These are phyloP conservation scores for Colletotrichum sublineola DNA, from an alignment of 2,329 filamentous ascomycete genomes.

Conservation along the genomic window DNA sequence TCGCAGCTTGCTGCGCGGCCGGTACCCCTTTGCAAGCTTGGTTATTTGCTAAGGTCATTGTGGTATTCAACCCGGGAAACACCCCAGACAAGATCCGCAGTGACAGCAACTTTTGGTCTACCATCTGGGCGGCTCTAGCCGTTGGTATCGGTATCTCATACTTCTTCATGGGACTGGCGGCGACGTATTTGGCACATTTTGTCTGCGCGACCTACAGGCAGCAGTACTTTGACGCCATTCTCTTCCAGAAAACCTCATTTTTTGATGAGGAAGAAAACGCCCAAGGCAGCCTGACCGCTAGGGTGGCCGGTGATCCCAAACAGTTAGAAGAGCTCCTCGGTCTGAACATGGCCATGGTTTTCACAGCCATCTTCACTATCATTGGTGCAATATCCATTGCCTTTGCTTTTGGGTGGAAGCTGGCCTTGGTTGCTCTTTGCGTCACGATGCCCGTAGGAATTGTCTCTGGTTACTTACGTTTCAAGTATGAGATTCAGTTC, in stretches of 20 bases:
- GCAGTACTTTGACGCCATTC: conserved; percentile 72
- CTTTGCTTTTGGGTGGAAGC: conserved; percentile 82
- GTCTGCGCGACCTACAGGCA: conserved; percentile 68
- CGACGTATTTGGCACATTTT: conserved; percentile 61
- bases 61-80: conserved; percentile 59
- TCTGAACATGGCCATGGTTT: conserved; percentile 73
- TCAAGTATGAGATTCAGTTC: conserved; percentile 74
- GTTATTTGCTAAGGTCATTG: conserved; percentile 67
- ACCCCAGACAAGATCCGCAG: conserved; percentile 52
- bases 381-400: conserved; percentile 75
- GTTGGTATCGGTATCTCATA: conserved; percentile 66
- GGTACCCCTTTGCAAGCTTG: conserved; percentile 66
- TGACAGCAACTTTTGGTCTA: conserved; percentile 71
- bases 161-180: conserved; percentile 60
- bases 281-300: conserved; percentile 70
- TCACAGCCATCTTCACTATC: conserved; percentile 74
- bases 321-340: conserved; percentile 74
- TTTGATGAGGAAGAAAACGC: conserved; percentile 73
- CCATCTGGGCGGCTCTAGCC: conserved; percentile 75
- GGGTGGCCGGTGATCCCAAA: conserved; percentile 68
- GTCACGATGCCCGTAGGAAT: conserved; percentile 68
- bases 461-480: conserved; percentile 62
- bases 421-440: conserved; percentile 76
- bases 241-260: conserved; percentile 70
- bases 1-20: conserved; percentile 59